Conservation (phyloP, 176 grass and related monocot genomes). For the Triticum turgidum region DNA sequence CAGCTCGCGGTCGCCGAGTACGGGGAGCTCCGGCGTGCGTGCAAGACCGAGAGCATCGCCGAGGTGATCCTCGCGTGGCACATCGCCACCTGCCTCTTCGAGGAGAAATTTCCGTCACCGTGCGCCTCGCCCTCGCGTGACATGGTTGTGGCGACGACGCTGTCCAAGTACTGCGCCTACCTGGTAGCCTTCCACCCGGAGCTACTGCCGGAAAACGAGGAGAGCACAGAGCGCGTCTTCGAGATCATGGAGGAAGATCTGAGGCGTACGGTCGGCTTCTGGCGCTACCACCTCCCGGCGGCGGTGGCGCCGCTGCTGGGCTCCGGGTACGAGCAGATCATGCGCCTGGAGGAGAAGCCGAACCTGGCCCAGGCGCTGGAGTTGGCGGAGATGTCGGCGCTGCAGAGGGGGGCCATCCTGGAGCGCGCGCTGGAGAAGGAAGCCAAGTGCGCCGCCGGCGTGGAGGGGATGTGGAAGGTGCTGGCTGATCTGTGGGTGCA, state of each 20-base stretch:
- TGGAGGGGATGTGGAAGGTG: background rate
- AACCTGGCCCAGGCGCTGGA: background rate
- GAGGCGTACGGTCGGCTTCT: background rate
- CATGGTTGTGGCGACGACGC: background rate
- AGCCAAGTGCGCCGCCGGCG: background rate
- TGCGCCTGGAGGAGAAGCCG: background rate
- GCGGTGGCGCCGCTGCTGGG: background rate
- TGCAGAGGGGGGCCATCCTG: background rate
- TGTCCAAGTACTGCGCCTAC: conserved; percentile 25
- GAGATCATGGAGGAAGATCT: background rate
- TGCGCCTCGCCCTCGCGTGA: background rate
- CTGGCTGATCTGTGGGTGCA: conserved; percentile 21
- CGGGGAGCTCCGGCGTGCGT: background rate
- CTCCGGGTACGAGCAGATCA: background rate
- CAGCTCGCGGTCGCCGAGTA: background rate
- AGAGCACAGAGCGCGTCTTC: background rate
- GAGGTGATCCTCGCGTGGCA: conserved; percentile 20
- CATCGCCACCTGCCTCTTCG: conserved; percentile 23
- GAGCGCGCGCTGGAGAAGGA: background rate
- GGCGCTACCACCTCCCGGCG: conserved; percentile 4
- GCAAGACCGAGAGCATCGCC: background rate
- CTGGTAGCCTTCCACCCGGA: conserved; percentile 4
- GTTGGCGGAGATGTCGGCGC: background rate
- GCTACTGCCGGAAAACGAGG: background rate
- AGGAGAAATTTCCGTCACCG: background rate